A percentile compares a stretch with the other conserved stretches of the same genome.
Evolutionary conservation across 192 early-diverging fungal species (phyloP).

Genomic region (Geosiphon pyriformis): DNA sequence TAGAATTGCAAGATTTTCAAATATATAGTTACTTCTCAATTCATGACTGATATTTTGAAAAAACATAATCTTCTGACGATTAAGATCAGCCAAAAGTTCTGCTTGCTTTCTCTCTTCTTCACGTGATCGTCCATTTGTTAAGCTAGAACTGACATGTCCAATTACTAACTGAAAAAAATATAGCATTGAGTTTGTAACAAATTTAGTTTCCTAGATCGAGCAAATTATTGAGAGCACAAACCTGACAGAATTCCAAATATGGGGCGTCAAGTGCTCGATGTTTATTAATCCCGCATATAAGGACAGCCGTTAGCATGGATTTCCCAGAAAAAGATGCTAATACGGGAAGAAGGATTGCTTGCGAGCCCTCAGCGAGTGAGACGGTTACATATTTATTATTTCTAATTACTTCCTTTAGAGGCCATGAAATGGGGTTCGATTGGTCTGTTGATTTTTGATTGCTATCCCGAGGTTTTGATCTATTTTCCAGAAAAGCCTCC

Average conservation of each 20-base stretch:
- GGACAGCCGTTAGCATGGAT: neutral
- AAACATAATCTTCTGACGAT: conserved; percentile 40
- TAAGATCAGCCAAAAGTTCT: conserved; percentile 26
- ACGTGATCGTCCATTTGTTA: conserved; percentile 30
- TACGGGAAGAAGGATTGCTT: neutral
- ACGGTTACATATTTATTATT: neutral
- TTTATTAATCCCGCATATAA: conserved; percentile 10
- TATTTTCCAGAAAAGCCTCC: too few species aligned
- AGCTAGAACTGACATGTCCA: conserved; percentile 27
- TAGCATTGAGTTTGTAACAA: neutral
- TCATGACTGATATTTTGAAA: conserved; percentile 42
- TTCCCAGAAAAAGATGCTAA: neutral
- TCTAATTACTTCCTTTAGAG: neutral
- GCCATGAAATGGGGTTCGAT: too few species aligned
- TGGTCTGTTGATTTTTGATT: too few species aligned
- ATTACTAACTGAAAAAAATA: conserved; percentile 23
- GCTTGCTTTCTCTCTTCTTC: conserved; percentile 35
- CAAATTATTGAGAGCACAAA: neutral
- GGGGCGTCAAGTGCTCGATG: conserved; percentile 1
- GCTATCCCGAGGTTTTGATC: too few species aligned
- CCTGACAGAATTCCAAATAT: conserved; percentile 14
- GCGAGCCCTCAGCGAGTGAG: neutral
- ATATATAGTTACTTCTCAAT: conserved; percentile 34
- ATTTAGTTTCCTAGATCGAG: too few species aligned
- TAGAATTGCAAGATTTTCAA: too few species aligned